These are phyloP conservation scores for Xerocomus potaroensis DNA, from an alignment of 768 basidiomycete species.

Conservation along the genomic window DNA sequence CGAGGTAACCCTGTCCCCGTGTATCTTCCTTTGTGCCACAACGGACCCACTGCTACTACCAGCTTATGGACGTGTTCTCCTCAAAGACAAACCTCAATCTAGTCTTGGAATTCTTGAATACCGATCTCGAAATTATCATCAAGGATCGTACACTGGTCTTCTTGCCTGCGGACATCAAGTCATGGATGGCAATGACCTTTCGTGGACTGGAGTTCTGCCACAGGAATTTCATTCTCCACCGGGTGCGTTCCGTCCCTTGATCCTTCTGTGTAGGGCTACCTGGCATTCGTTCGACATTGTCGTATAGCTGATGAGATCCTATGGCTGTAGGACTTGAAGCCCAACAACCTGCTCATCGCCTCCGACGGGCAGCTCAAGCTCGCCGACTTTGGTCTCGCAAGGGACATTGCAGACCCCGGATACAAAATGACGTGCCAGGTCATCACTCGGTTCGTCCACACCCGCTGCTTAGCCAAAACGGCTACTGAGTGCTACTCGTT, in stretches of 20 bases:
- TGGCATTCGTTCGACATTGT: constrained; percentile 1
- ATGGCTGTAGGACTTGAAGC: constrained; percentile 83
- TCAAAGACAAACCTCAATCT: constrained; percentile 95
- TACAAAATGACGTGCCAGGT: constrained; percentile 98
- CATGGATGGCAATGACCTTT: constrained; percentile 94
- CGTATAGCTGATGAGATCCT: constrained; percentile 9
- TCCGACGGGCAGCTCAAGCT: constrained; percentile 91
- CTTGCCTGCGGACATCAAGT: constrained; percentile 93
- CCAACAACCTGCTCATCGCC: constrained; percentile 95
- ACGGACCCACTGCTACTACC: constrained; percentile 39
- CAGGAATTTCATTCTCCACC: constrained; percentile 87
- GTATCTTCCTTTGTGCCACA: not conserved
- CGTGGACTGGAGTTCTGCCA: constrained; percentile 99
- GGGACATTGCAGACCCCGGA: constrained; percentile 93
- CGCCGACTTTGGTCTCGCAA: constrained; percentile 97
- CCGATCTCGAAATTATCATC: constrained; percentile 95
- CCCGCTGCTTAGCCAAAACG: not conserved
- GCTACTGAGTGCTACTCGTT: constrained; percentile 2
- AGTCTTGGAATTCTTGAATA: constrained; percentile 94
- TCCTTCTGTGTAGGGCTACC: constrained; percentile 9
- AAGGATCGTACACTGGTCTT: constrained; percentile 91
- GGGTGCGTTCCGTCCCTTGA: constrained; percentile 49
- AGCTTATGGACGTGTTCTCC: constrained; percentile 97
- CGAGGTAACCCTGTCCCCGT: constrained; percentile 46
- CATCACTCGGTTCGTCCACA: constrained; percentile 83